Evolutionary conservation across 768 basidiomycete species (phyloP), one percentile per base, ranked within the genome.

Genomic region (Tylopilus sp.): DNA sequence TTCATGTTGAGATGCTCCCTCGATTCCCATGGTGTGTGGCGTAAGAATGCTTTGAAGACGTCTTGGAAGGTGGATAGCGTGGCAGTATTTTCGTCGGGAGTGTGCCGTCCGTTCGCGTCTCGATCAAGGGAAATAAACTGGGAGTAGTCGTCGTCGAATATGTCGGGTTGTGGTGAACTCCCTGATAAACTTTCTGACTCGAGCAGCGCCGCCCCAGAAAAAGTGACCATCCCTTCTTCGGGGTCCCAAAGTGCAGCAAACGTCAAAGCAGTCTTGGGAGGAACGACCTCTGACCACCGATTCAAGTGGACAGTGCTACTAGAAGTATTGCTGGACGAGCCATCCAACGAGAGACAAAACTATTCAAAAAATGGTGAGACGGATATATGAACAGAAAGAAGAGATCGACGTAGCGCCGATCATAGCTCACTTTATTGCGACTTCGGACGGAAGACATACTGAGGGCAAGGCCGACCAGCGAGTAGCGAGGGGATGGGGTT

Each of bases 181-280:
- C 45, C 48, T 37, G 58, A 57, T 46, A 19, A 21, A 25, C 54
- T 38, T 19, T 70, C 68, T 17, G 62, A 50, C 33, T 73, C 71
- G 26, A 80, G 66, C 31, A 83, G 73, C 45, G 72, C 66, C 25
- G 78, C 74, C 25, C 76, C 78, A 1, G 81, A 82, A 62, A 85
- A 84, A 29, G 77, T 76, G 54, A 84, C 72, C 57, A 83, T 74
- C 30, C 80, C 83, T 7, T 82, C 77, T 1, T 78, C 76, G 2
- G 78, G 77, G 53, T 83, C 81, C 78, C 79, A 85, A 29, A 84
- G 63, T 7, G 81, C 80, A 5, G 80, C 83, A 58, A 85, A 85
- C 3, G 77, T 81, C 55, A 84, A 69, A 3, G 76, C 81, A 25
- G 78, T 70, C 49, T 79, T 77, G 6, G 83, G 80, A 17, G 82